These are phyloP conservation scores for Solanum arcanum DNA, from an alignment of 257 asterid genomes.

Conservation along the genomic window DNA sequence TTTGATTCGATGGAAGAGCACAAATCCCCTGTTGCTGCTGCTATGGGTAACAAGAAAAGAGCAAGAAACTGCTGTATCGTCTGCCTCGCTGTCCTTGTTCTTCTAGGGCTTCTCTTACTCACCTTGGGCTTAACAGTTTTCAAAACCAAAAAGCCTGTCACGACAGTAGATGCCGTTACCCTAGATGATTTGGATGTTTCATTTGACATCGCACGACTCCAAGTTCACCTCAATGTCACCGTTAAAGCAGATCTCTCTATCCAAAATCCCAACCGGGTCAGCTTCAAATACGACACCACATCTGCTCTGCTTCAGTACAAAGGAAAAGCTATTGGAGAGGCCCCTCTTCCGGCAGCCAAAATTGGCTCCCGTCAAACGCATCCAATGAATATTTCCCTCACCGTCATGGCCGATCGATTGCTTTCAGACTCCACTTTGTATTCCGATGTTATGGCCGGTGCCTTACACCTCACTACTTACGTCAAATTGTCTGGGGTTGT, in stretches of 20 bases:
- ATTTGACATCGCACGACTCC: conserved; percentile 16
- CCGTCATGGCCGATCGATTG: conserved; percentile 64
- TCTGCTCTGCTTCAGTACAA: conserved; percentile 39
- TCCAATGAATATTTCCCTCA: conserved; percentile 43
- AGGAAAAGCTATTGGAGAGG: conserved; percentile 52
- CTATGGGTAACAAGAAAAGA: background rate
- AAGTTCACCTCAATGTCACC: conserved; percentile 39
- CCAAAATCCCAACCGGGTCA: conserved; percentile 57
- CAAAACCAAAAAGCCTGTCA: conserved; percentile 51
- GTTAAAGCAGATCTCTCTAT: conserved; percentile 30
- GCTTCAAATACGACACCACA: conserved; percentile 40
- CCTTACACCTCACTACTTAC: conserved; percentile 46
- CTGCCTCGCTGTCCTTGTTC: conserved; percentile 13
- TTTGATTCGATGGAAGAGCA: background rate
- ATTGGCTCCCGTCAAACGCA: conserved; percentile 39
- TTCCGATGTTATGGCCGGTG: conserved; percentile 42
- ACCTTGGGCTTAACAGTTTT: conserved; percentile 63
- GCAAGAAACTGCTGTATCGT: conserved; percentile 22
- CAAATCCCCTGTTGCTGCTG: background rate
- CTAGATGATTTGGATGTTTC: conserved; percentile 32
- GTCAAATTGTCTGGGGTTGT: conserved; percentile 51
- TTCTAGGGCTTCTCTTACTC: conserved; percentile 31
- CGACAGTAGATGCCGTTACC: conserved; percentile 34
- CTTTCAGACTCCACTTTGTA: conserved; percentile 30
- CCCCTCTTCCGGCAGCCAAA: conserved; percentile 46